Evolutionary conservation across 257 asterid species (phyloP).

Genomic region (Solanum dulcamara): DNA sequence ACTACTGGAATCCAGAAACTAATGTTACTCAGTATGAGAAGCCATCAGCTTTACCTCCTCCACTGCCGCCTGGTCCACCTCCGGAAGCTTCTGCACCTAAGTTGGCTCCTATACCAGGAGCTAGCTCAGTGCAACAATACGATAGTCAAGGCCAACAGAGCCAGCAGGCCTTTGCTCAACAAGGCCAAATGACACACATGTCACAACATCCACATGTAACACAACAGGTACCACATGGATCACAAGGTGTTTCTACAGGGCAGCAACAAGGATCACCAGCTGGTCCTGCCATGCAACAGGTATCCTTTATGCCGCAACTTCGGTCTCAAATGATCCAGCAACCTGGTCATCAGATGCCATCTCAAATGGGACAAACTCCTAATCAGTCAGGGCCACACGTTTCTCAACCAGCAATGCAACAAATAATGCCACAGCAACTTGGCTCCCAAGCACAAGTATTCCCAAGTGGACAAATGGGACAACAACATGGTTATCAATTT

Average conservation of each 20-base stretch:
- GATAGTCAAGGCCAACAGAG: constrained; percentile 33
- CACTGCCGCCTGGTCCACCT: constrained; percentile 62
- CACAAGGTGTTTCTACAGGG: constrained; percentile 21
- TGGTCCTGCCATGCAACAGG: constrained; percentile 34
- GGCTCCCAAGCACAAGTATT: constrained; percentile 46
- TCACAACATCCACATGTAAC: constrained; percentile 6
- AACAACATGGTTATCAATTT: constrained; percentile 47
- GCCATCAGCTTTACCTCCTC: constrained; percentile 53
- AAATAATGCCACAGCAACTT: constrained; percentile 18
- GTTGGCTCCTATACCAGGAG: constrained; percentile 59
- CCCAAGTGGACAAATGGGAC: constrained; percentile 40
- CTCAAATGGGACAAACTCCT: constrained; percentile 31
- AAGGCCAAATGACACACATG: constrained; percentile 15
- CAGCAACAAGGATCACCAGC: constrained; percentile 43
- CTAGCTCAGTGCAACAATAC: constrained; percentile 37
- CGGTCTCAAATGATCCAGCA: constrained; percentile 51
- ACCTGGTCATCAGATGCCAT: constrained; percentile 36
- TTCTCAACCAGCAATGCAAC: constrained; percentile 37
- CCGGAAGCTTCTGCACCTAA: constrained; percentile 45
- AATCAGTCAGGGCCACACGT: constrained; percentile 40
- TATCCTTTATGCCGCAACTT: constrained; percentile 30
- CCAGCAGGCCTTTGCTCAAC: constrained; percentile 25
- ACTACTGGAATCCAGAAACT: constrained; percentile 94
- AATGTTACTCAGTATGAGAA: constrained; percentile 79
- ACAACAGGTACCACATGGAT: constrained; percentile 24